These are phyloP conservation scores for Parietaria judaica DNA, from an alignment of 306 rosid genomes.

Conservation along the genomic window DNA sequence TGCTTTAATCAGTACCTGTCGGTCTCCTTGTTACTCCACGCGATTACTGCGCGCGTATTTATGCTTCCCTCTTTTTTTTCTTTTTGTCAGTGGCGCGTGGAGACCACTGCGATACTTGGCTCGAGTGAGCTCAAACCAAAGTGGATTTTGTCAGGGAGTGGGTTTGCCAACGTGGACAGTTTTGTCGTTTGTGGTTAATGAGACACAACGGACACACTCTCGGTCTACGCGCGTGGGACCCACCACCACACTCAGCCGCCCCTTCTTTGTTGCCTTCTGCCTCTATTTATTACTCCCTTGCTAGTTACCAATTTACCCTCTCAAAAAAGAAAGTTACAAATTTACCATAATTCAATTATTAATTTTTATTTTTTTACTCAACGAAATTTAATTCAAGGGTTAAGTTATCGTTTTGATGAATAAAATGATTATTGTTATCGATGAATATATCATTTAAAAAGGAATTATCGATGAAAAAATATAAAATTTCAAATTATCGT, in stretches of 20 bases:
- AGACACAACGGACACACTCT: slow-evolving; percentile 1
- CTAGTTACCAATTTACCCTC: background rate
- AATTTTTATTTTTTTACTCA: background rate
- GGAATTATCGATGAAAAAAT: too few relatives aligned
- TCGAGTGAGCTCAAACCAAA: background rate
- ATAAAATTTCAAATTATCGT: too few relatives aligned
- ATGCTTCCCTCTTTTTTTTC: background rate
- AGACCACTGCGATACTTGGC: background rate
- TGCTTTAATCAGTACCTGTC: slow-evolving; percentile 21
- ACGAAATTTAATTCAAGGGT: too few relatives aligned
- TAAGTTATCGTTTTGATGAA: too few relatives aligned
- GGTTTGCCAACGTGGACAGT: slow-evolving; percentile 10
- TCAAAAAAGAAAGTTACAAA: too few relatives aligned
- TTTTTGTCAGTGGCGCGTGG: slow-evolving; percentile 1
- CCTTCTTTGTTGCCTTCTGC: background rate
- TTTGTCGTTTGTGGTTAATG: slow-evolving; percentile 25
- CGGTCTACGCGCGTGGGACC: slow-evolving; percentile 16
- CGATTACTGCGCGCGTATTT: background rate
- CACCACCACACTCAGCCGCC: background rate
- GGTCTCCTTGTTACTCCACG: background rate
- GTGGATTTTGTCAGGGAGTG: slow-evolving; percentile 1
- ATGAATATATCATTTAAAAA: too few relatives aligned
- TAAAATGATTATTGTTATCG: too few relatives aligned
- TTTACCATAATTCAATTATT: background rate
- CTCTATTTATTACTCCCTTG: background rate